Base-by-base conservation (phyloP, 345 rosid genomes). In the Gossypium australe region DNA sequence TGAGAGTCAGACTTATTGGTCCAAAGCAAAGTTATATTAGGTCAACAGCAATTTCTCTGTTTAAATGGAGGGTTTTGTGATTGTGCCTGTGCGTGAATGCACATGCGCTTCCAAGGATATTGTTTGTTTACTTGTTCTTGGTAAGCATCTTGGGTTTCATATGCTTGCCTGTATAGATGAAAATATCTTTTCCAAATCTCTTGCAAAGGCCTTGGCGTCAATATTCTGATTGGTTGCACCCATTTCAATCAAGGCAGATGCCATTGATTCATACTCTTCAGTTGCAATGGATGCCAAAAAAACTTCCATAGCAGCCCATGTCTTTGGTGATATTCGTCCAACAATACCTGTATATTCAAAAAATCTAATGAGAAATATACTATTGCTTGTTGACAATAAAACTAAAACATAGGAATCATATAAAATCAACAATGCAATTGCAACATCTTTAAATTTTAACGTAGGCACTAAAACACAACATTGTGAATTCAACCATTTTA, bases 261-360 rank as follows among this genome's bases (percentile, higher is more conserved):
- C 94, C 98, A 94, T 94, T 53, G 94, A 84, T 71, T 88, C 94
- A 17, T 94, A 94, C 71, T 91, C 98, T 82, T 87, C 90, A 27
- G 90, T 82, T 79, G 97, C 87, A 75, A 94, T 87, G 41, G 98
- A 92, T 65, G 87, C 76, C 77, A 94, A 84, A 81, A 94, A 94
- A 70, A 85, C 89, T 77, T 94, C 97, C 94, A 94, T 91, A 20
- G 98, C 98, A 61, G 79, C 86, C 98, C 98, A 94, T 62, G 97
- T 94, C 84, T 82, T 87, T n/a, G 98, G 98, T 17, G 97, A 92
- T 86, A 94, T 89, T 69, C 97, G 95, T 67, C 98, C 98, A 80
- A 94, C 98, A 82, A 94, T 94, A 70, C 98, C 97, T 94, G 87
- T 38, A 76, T 66, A 72, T 52, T 67, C 11, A 70, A 51, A 67